phyloP scores from a whole-genome alignment of 23 red algal species.

The Cyanidioschyzon merolae region DNA sequence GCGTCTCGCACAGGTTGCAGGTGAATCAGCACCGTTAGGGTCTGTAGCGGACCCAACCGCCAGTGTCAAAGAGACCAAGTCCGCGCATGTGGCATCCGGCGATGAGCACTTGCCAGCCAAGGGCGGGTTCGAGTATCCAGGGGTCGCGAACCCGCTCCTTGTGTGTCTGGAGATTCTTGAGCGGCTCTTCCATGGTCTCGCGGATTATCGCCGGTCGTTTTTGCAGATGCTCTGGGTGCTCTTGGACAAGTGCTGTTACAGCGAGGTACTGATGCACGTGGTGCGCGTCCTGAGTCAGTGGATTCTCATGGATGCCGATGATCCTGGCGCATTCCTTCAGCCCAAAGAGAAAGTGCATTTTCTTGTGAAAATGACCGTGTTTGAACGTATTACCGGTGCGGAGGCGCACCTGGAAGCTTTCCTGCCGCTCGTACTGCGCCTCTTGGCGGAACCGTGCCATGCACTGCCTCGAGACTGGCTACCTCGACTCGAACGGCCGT shows the following conservation, averaged over 20 bases:
- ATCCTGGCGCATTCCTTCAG: conserved; percentile 30
- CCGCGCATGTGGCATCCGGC: neutral
- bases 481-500: conserved; percentile 54
- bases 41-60: too few species aligned
- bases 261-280: conserved; percentile 34
- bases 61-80: too few species aligned
- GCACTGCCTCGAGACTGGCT: conserved; percentile 29
- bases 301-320: conserved; percentile 15
- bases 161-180: conserved; percentile 37
- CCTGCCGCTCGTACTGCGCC: conserved; percentile 35
- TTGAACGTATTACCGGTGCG: conserved; percentile 36
- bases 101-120: neutral
- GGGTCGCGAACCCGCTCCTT: conserved; percentile 30
- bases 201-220: conserved; percentile 23
- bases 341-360: conserved; percentile 58
- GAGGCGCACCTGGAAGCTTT: conserved; percentile 31
- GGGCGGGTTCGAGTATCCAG: neutral
- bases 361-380: conserved; percentile 38
- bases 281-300: conserved; percentile 38
- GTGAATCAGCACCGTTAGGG: too few species aligned
- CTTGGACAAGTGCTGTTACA: conserved; percentile 35
- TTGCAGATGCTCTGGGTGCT: conserved; percentile 34
- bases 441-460: conserved; percentile 28
- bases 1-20: too few species aligned
- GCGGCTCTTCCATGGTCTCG: conserved; percentile 25